Percentiles rank a stretch among this genome's conserved stretches.
phyloP scores from a whole-genome alignment of 805 yeast species.

The Helenozyma rhizophorensis region DNA sequence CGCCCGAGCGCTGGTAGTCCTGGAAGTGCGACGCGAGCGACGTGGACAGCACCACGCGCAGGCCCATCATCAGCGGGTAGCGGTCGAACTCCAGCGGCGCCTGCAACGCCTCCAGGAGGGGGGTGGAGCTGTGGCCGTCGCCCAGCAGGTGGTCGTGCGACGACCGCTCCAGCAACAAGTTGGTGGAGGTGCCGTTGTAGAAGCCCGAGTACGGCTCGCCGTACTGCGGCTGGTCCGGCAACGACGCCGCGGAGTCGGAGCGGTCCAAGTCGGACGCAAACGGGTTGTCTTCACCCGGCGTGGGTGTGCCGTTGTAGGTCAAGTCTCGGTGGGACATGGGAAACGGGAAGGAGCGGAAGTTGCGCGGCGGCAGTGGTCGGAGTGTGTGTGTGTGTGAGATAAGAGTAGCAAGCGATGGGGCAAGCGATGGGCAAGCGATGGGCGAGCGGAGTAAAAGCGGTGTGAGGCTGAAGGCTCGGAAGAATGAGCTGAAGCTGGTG shows the following conservation, averaged over 20 bases:
- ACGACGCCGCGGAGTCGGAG: slow-evolving; percentile 8
- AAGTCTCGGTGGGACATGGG: slow-evolving; percentile 29
- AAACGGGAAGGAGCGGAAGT: slow-evolving; percentile 3
- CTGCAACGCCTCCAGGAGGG: slow-evolving; percentile 16
- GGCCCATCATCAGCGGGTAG: slow-evolving; percentile 59
- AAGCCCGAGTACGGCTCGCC: slow-evolving; percentile 35
- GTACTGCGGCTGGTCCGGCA: slow-evolving; percentile 6
- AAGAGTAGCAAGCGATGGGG: background rate
- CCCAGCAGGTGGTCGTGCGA: slow-evolving; percentile 7
- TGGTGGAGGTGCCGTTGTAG: slow-evolving; percentile 37
- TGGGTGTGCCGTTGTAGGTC: slow-evolving; percentile 21
- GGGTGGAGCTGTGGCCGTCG: slow-evolving; percentile 2
- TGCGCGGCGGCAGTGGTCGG: background rate
- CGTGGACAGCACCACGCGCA: slow-evolving; percentile 53
- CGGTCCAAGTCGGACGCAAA: slow-evolving; percentile 11
- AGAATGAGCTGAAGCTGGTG: background rate
- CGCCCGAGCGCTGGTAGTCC: slow-evolving; percentile 12
- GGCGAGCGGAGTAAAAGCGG: background rate
- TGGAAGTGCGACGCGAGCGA: slow-evolving; percentile 18
- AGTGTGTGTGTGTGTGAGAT: too few species aligned
- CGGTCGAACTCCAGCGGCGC: slow-evolving; percentile 60
- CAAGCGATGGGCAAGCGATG: background rate
- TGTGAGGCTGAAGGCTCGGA: background rate
- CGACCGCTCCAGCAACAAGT: slow-evolving; percentile 23
- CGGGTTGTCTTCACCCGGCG: slow-evolving; percentile 6